Percentiles rank a stretch among this genome's conserved stretches.
Conservation (phyloP, 306 rosid species). For the Quercus aquifolioides region DNA sequence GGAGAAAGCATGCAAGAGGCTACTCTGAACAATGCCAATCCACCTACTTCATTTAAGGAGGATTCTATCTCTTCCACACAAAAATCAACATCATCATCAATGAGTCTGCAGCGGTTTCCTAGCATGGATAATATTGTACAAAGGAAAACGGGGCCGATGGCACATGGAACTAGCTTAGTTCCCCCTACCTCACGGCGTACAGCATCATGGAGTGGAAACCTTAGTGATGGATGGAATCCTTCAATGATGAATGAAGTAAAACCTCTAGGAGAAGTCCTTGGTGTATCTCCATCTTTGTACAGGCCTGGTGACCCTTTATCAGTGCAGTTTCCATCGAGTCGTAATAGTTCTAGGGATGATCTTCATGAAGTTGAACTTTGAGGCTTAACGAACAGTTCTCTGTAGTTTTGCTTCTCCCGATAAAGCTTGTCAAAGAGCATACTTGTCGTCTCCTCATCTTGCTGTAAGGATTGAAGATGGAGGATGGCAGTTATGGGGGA, state of each 20-base stretch:
- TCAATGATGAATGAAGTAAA: constrained; percentile 25
- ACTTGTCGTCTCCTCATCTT: background rate
- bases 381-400: constrained; percentile 27
- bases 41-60: constrained; percentile 43
- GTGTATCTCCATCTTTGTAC: constrained; percentile 40
- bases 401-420: background rate
- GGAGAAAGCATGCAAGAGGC: constrained; percentile 59
- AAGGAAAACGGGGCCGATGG: constrained; percentile 15
- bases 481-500: background rate
- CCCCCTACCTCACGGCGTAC: constrained; percentile 56
- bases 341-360: constrained; percentile 52
- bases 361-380: constrained; percentile 92
- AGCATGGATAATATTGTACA: constrained; percentile 55
- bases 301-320: constrained; percentile 37
- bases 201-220: constrained; percentile 82
- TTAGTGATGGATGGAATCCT: constrained; percentile 48
- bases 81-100: constrained; percentile 5
- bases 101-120: constrained; percentile 58
- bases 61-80: constrained; percentile 38
- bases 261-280: constrained; percentile 44
- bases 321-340: constrained; percentile 28
- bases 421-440: background rate
- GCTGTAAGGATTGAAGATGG: background rate
- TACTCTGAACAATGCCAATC: constrained; percentile 27
- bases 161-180: constrained; percentile 15